Evolutionary conservation across 768 basidiomycete genomes (phyloP), one percentile per base, ranked within the genome.

Genomic region (Thelephora ganbajun): DNA sequence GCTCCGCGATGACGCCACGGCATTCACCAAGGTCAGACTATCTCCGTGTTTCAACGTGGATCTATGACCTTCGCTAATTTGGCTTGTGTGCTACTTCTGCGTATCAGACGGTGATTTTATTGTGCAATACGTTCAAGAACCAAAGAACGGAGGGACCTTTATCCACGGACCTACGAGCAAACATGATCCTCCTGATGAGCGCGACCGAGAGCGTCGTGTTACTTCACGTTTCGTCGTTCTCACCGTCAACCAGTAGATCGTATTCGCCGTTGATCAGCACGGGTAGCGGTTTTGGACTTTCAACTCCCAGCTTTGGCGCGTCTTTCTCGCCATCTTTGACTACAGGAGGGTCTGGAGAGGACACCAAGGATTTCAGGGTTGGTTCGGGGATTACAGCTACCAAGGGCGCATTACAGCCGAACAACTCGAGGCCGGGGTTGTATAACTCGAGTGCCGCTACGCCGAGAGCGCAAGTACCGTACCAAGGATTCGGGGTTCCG

Each of bases 191-290:
- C 52, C 71, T 96, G 48, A 86, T 83, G 18, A 83, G 86, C 55
- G 75, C 81, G 11, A 89, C 90, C 11, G 81, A 93, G 60, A 84
- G 91, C 56, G 80, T 86, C 44, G 86, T 89, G 53, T 69, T 94
- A 43, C 67, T 93, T 14, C 86, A 89, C 57, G 82, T 90, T 43
- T 89, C 90, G 6, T 87, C 84, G 0, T 79, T 86, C 54, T 76
- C 87, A 37, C 75, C 80, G 9, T 63, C 73, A 3, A 72, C 73
- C 7, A 65, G 66, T 35, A 69, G 77, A 35, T 68, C 81, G 11
- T 76, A 74, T 58, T 80, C 83, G 36, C 82, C 85, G 7, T 68
- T 77, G 62, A 61, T 69, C 35, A 50, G 49, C 33, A 22, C 46
- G 26, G 26, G 26, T 9, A 30, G 26, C 9, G 26, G 26, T 30